Evolutionary conservation across 1,284 basidiomycete species (phyloP).

Genomic region (Puccinia coronata): DNA sequence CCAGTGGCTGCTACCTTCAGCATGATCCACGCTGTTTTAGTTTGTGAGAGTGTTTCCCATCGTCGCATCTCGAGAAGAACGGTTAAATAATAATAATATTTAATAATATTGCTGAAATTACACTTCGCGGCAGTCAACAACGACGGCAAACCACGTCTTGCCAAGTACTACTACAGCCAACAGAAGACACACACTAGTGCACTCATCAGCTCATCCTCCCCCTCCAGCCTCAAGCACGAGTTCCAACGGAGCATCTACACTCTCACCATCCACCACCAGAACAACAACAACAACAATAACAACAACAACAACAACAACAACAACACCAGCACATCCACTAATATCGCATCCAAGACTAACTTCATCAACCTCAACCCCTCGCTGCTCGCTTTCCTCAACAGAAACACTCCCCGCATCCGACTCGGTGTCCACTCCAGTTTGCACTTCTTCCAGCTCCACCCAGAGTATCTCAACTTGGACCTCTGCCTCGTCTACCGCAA

Average conservation of each 20-base stretch:
- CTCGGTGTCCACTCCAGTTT: no score
- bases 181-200: no score
- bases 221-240: constrained; percentile 69
- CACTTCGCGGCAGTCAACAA: constrained; percentile 90
- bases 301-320: constrained; percentile 93
- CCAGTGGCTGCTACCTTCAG: no score
- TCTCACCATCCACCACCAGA: constrained; percentile 58
- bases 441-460: no score
- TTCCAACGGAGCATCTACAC: not conserved
- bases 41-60: constrained; percentile 4
- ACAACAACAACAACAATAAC: constrained; percentile 63
- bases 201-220: no score
- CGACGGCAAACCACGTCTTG: constrained; percentile 82
- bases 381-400: no score
- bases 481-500: constrained; percentile 62
- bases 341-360: constrained; percentile 62
- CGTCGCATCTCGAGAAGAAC: no score
- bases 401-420: no score
- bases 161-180: constrained; percentile 78
- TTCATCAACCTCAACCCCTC: constrained; percentile 6
- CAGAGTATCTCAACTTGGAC: no score
- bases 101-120: no score
- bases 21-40: constrained; percentile 39
- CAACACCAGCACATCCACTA: constrained; percentile 68
- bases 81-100: no score